Base-by-base conservation (phyloP, 495 filamentous ascomycete genomes). In the Echria macrotheca region DNA sequence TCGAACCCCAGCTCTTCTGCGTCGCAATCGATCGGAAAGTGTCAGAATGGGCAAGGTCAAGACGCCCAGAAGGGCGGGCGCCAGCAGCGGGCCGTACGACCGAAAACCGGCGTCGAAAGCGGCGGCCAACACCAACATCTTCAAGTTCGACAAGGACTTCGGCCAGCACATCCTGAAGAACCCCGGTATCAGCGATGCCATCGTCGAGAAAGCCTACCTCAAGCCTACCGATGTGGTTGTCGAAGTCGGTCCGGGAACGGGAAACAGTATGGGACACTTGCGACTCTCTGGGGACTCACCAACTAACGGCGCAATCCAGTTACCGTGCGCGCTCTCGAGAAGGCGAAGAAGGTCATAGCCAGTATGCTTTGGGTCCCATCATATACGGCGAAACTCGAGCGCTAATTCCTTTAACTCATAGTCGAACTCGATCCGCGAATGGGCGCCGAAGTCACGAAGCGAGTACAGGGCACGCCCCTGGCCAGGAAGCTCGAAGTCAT, bases 141-240 rank as follows among this genome's bases (percentile, higher is more conserved):
- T 96, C 77, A 77, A 78, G 55, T 79, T 78, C 64, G 72, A 71
- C 63, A 72, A 70, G 50, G 69, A 73, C 49, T 67, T 64, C 40
- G 70, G 91, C 53, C 91, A 97, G 71, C 91, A 97, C 67, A 88
- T 97, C 46, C 76, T 97, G 57, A 95, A 95, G 71, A 96, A 97
- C 69, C 91, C 91, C 14, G 89, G 89, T 49, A 87, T 97, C 49
- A 87, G 89, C 14, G 82, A 90, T 63, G 84, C 85, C 19, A 96
- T 95, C 38, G 74, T 77, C 23, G 77, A 86, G 42, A 97, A 97
- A 69, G 88, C 91, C 21, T 79, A 80, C 47, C 79, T 97, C 14
- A 95, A 95, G 59, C 91, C 91, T 37, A 89, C 84, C 26, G 91
- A 96, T 70, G 81, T 84, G 5, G 70, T 80, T 3, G 65, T 70